phyloP scores from a whole-genome alignment of 169 alveolate genomes.

The Eimeria falciformis region DNA sequence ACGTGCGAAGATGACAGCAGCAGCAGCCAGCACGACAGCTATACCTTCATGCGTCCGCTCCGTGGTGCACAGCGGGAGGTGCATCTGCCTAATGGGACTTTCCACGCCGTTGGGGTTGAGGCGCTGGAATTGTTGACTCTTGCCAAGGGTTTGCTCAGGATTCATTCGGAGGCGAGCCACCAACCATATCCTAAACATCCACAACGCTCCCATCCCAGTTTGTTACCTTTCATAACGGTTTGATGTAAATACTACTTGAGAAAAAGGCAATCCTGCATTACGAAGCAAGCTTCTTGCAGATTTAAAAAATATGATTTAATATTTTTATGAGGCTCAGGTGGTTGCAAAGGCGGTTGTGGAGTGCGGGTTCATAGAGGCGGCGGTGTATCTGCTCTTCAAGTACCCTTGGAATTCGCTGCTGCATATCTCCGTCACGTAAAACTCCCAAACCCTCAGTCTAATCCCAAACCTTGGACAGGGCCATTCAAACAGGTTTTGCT shows the following conservation, averaged over 20 bases:
- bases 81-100: conserved; percentile 25
- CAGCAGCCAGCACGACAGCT: not conserved
- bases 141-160: conserved; percentile 18
- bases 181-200: too few relatives aligned
- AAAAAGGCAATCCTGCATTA: too few relatives aligned
- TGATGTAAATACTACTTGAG: too few relatives aligned
- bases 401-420: conserved; percentile 43
- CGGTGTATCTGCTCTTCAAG: conserved; percentile 9
- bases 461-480: too few relatives aligned
- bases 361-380: conserved; percentile 4
- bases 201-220: too few relatives aligned
- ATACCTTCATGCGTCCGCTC: not conserved
- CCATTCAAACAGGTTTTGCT: too few relatives aligned
- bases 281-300: too few relatives aligned
- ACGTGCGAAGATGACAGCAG: not conserved
- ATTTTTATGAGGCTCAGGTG: too few relatives aligned
- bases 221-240: too few relatives aligned
- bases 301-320: too few relatives aligned
- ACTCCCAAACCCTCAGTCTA: not conserved
- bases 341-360: not conserved
- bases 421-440: conserved; percentile 29
- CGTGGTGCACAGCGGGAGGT: not conserved
- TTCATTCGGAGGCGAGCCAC: not conserved
- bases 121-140: conserved; percentile 45
- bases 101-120: conserved; percentile 21